These are phyloP conservation scores for Aspergillus sp. DNA, from an alignment of 2,329 filamentous ascomycete genomes.

Conservation along the genomic window DNA sequence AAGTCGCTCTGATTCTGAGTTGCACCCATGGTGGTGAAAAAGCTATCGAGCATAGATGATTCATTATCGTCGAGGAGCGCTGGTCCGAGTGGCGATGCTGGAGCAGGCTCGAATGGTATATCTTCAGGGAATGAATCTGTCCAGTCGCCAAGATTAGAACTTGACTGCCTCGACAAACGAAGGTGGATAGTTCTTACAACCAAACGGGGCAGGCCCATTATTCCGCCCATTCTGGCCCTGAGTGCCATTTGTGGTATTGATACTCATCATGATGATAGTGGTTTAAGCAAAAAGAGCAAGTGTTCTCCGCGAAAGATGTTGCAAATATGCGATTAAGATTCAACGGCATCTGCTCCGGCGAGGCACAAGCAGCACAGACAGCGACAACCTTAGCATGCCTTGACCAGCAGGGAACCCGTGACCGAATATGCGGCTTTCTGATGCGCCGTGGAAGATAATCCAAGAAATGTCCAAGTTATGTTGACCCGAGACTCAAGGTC, in stretches of 20 bases:
- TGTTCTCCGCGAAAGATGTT: background rate
- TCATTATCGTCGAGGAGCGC: slow-evolving; percentile 66
- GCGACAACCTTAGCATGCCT: slow-evolving; percentile 36
- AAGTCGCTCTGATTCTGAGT: slow-evolving; percentile 45
- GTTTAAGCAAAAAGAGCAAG: slow-evolving; percentile 4
- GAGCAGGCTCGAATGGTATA: slow-evolving; percentile 54
- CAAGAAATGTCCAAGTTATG: background rate
- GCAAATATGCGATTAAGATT: slow-evolving; percentile 9
- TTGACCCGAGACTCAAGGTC: slow-evolving; percentile 10
- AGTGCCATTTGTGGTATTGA: slow-evolving; percentile 38
- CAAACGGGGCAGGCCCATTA: slow-evolving; percentile 66
- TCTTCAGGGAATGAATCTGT: slow-evolving; percentile 43
- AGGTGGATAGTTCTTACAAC: slow-evolving; percentile 60
- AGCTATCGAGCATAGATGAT: slow-evolving; percentile 59
- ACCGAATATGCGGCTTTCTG: background rate
- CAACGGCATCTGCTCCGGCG: slow-evolving; percentile 28
- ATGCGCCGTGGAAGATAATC: background rate
- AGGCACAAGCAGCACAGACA: slow-evolving; percentile 28
- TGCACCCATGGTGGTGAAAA: slow-evolving; percentile 48
- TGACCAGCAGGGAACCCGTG: slow-evolving; percentile 12
- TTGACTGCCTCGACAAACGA: slow-evolving; percentile 5
- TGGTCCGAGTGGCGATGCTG: slow-evolving; percentile 66
- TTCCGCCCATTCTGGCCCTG: slow-evolving; percentile 46
- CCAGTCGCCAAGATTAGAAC: slow-evolving; percentile 17
- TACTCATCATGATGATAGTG: slow-evolving; percentile 23